These are phyloP conservation scores for Xylaria sp. DNA, from an alignment of 2,329 filamentous ascomycete species.

Conservation along the genomic window DNA sequence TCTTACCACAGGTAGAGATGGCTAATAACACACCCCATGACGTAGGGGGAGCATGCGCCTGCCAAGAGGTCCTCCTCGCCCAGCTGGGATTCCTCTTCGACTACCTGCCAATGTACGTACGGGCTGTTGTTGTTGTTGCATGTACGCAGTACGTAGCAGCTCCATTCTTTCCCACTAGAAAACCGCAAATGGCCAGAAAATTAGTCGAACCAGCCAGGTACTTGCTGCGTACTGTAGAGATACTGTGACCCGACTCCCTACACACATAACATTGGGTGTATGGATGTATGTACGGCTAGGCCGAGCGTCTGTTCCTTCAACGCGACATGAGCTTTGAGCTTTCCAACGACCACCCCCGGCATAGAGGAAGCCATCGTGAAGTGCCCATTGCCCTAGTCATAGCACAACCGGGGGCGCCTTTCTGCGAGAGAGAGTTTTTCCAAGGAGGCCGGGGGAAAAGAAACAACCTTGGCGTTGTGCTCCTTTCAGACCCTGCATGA, in stretches of 20 bases:
- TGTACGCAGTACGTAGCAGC: too few relatives aligned
- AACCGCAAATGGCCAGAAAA: conserved; percentile 23
- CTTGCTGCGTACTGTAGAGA: not conserved
- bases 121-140: too few relatives aligned
- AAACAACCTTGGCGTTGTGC: conserved; percentile 14
- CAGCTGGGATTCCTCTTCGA: conserved; percentile 20
- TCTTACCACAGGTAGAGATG: conserved; percentile 1
- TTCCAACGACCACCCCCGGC: too few relatives aligned
- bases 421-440: not conserved
- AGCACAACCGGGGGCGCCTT: not conserved
- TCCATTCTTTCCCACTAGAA: conserved; percentile 24
- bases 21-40: conserved; percentile 27
- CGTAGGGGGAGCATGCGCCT: conserved; percentile 14
- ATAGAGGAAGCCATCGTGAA: too few relatives aligned
- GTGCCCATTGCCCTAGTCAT: too few relatives aligned
- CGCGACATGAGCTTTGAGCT: not conserved
- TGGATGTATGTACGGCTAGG: not conserved
- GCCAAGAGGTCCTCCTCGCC: conserved; percentile 18
- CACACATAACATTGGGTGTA: too few relatives aligned
- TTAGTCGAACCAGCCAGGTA: conserved; percentile 7
- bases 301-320: not conserved
- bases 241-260: not conserved
- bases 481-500: conserved; percentile 40
- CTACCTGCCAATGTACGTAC: too few relatives aligned
- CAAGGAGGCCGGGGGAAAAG: not conserved